Conservation (phyloP, 2,329 filamentous ascomycete species). For the Venturia oleaginea region DNA sequence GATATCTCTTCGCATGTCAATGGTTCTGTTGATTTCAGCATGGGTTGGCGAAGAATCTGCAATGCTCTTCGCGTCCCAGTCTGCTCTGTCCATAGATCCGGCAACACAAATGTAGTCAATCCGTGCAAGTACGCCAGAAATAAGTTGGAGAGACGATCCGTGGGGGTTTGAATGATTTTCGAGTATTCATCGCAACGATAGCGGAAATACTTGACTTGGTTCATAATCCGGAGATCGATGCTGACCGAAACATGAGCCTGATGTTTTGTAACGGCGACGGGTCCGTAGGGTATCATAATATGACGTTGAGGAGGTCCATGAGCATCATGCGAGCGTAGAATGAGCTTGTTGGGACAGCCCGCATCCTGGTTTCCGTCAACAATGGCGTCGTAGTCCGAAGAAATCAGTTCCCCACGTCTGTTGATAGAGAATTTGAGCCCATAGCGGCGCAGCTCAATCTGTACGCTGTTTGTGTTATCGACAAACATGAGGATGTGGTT, state of each 20-base stretch:
- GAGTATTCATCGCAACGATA: slow-evolving; percentile 22
- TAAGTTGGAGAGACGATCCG: slow-evolving; percentile 19
- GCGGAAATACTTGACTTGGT: slow-evolving; percentile 31
- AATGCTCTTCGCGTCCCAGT: slow-evolving; percentile 21
- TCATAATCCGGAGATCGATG: slow-evolving; percentile 27
- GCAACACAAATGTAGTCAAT: slow-evolving; percentile 25
- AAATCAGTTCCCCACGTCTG: slow-evolving; percentile 28
- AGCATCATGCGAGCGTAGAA: slow-evolving; percentile 39
- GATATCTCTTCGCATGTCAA: background rate
- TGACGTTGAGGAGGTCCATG: slow-evolving; percentile 23
- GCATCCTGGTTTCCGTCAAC: slow-evolving; percentile 50
- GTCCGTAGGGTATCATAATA: slow-evolving; percentile 45
- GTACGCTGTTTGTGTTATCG: slow-evolving; percentile 31
- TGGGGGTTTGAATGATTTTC: slow-evolving; percentile 10
- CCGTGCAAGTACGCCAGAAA: slow-evolving; percentile 26
- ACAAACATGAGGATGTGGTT: slow-evolving; percentile 27
- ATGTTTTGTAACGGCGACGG: slow-evolving; percentile 17
- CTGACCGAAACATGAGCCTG: slow-evolving; percentile 34
- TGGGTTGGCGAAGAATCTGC: background rate
- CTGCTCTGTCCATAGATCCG: slow-evolving; percentile 26
- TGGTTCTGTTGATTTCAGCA: background rate
- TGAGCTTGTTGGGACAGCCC: slow-evolving; percentile 51
- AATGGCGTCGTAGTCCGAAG: background rate
- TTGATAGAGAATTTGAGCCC: slow-evolving; percentile 18
- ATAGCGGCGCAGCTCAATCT: background rate